phyloP scores from a whole-genome alignment of 805 yeast genomes.

The Tetrapisispora taiwanensis region DNA sequence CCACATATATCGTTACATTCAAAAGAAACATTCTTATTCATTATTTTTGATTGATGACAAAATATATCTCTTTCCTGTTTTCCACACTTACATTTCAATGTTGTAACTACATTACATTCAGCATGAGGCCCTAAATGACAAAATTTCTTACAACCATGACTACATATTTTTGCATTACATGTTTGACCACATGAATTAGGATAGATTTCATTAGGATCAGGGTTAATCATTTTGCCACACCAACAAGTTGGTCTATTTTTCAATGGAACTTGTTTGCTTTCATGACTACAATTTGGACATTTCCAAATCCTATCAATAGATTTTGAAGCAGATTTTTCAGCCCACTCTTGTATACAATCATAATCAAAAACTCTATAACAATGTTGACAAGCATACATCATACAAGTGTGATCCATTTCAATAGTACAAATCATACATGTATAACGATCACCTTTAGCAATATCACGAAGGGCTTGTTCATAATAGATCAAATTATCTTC shows the following conservation, averaged over 20 bases:
- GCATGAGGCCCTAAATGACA: constrained; percentile 93
- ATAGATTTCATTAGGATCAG: constrained; percentile 42
- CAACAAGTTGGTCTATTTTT: constrained; percentile 50
- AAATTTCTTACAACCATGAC: constrained; percentile 61
- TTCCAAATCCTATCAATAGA: constrained; percentile 58
- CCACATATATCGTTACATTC: constrained; percentile 53
- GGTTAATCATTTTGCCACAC: constrained; percentile 76
- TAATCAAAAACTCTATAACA: constrained; percentile 83
- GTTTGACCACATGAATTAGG: constrained; percentile 90
- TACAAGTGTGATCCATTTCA: constrained; percentile 55
- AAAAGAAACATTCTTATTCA: constrained; percentile 33
- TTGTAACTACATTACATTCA: constrained; percentile 65
- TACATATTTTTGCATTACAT: constrained; percentile 54
- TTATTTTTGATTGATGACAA: constrained; percentile 43
- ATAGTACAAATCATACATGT: constrained; percentile 83
- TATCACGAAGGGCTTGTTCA: constrained; percentile 26
- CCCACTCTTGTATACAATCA: constrained; percentile 83
- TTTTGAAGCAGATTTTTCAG: constrained; percentile 60
- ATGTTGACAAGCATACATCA: constrained; percentile 66
- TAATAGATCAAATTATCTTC: constrained; percentile 22
- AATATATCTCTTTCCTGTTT: constrained; percentile 55
- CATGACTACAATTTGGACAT: constrained; percentile 61
- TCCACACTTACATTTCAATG: constrained; percentile 67
- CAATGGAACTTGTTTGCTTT: constrained; percentile 42
- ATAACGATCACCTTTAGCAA: constrained; percentile 47